A percentile compares a stretch with the other conserved stretches of the same genome.
Evolutionary conservation across 2,329 filamentous ascomycete species (phyloP).

Genomic region (Gnomoniopsis smithogilvyi): DNA sequence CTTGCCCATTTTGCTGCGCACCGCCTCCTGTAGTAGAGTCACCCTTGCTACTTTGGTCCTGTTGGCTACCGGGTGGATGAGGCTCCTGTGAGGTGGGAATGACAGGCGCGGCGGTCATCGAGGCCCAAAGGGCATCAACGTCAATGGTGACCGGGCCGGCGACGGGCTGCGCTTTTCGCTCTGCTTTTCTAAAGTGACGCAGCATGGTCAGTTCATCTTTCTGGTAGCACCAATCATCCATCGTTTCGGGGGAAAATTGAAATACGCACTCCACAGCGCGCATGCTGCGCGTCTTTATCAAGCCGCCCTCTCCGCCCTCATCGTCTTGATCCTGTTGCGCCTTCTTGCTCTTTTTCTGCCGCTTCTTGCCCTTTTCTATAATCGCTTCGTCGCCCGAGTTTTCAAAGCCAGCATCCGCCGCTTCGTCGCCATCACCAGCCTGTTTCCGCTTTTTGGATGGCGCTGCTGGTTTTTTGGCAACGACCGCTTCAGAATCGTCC

Average conservation of each 20-base stretch:
- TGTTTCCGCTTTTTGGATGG: slow-evolving; percentile 31
- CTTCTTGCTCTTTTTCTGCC: slow-evolving; percentile 40
- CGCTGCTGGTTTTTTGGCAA: slow-evolving; percentile 20
- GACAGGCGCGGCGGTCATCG: slow-evolving; percentile 54
- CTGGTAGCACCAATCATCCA: background rate
- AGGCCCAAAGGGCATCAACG: slow-evolving; percentile 67
- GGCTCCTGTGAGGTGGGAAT: slow-evolving; percentile 22
- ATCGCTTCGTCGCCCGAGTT: slow-evolving; percentile 73
- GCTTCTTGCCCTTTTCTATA: slow-evolving; percentile 59
- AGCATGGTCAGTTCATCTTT: background rate
- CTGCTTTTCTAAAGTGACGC: slow-evolving; percentile 47
- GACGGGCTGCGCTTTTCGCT: slow-evolving; percentile 48
- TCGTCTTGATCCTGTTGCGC: slow-evolving; percentile 32
- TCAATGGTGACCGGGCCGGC: slow-evolving; percentile 65
- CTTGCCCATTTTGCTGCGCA: slow-evolving; percentile 19
- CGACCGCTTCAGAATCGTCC: slow-evolving; percentile 23
- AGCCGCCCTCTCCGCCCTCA: slow-evolving; percentile 55
- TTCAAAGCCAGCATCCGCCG: slow-evolving; percentile 51
- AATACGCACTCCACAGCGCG: slow-evolving; percentile 58
- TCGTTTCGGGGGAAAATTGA: background rate
- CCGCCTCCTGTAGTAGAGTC: slow-evolving; percentile 9
- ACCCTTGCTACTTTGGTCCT: slow-evolving; percentile 14
- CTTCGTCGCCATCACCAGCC: slow-evolving; percentile 27
- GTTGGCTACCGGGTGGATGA: background rate
- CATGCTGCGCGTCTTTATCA: slow-evolving; percentile 72